A percentile compares a stretch with the other conserved stretches of the same genome.
Conservation (phyloP, 345 rosid species). For the Citrus inodora region DNA sequence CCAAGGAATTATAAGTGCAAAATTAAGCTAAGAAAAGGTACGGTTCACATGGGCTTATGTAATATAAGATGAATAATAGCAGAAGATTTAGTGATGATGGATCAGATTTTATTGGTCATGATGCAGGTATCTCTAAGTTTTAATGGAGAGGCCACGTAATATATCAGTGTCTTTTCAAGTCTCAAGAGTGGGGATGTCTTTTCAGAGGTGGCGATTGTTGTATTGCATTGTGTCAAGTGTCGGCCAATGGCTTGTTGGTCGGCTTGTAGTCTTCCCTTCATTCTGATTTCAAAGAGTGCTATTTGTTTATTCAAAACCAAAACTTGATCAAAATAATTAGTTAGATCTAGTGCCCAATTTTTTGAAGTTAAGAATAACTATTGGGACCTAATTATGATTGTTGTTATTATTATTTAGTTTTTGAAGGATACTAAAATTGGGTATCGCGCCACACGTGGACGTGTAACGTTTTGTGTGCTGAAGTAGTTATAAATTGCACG, state of each 20-base stretch:
- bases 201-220: neutral
- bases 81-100: neutral
- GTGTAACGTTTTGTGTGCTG: neutral
- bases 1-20: conserved; percentile 54
- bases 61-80: neutral
- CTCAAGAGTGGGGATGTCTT: neutral
- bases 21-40: conserved; percentile 23
- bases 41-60: neutral
- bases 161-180: neutral
- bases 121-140: neutral
- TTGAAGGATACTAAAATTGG: no score
- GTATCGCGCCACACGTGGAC: neutral
- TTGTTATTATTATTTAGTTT: no score
- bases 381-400: no score
- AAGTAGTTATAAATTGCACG: neutral
- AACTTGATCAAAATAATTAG: neutral
- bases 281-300: neutral
- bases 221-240: neutral
- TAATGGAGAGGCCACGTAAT: neutral
- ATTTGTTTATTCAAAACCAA: no score
- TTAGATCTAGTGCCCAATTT: neutral
- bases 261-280: neutral
- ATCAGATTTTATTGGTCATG: neutral
- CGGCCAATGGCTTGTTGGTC: neutral
- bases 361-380: no score